phyloP scores from a whole-genome alignment of 192 early-diverging fungal species.

The Powellomyces hirtus region DNA sequence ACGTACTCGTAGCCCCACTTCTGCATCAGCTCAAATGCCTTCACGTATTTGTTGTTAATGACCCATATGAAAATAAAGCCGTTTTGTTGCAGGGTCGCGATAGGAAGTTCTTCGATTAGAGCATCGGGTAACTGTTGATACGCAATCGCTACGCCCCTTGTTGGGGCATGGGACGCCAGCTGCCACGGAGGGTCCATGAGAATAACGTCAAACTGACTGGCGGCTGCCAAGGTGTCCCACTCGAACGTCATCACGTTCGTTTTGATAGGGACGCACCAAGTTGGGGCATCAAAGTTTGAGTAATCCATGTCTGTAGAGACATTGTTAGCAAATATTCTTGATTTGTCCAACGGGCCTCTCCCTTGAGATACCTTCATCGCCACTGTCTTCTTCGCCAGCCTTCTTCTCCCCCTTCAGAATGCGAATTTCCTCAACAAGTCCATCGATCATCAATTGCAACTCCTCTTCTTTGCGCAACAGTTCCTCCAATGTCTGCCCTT shows the following conservation, averaged over 20 bases:
- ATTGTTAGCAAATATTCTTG: background rate
- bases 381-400: background rate
- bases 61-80: slow-evolving; percentile 99
- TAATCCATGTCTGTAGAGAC: slow-evolving; percentile 41
- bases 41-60: slow-evolving; percentile 97
- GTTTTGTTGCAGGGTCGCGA: slow-evolving; percentile 77
- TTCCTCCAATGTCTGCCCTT: slow-evolving; percentile 8
- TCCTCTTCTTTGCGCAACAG: slow-evolving; percentile 55
- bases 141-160: slow-evolving; percentile 89
- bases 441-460: slow-evolving; percentile 54
- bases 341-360: background rate
- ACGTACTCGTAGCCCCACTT: slow-evolving; percentile 94
- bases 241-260: slow-evolving; percentile 96
- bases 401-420: slow-evolving; percentile 48
- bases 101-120: slow-evolving; percentile 88
- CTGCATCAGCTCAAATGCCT: slow-evolving; percentile 91
- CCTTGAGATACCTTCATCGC: slow-evolving; percentile 18
- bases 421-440: slow-evolving; percentile 53
- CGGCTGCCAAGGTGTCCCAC: slow-evolving; percentile 78
- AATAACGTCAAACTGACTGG: slow-evolving; percentile 91
- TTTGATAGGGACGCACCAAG: slow-evolving; percentile 94
- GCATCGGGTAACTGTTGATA: slow-evolving; percentile 95
- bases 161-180: slow-evolving; percentile 88
- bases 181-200: slow-evolving; percentile 98
- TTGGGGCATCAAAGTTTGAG: slow-evolving; percentile 84